Percentiles rank a stretch among this genome's conserved stretches.
Evolutionary conservation across 805 yeast species (phyloP).

Genomic region (Metschnikowia bowlesiae): DNA sequence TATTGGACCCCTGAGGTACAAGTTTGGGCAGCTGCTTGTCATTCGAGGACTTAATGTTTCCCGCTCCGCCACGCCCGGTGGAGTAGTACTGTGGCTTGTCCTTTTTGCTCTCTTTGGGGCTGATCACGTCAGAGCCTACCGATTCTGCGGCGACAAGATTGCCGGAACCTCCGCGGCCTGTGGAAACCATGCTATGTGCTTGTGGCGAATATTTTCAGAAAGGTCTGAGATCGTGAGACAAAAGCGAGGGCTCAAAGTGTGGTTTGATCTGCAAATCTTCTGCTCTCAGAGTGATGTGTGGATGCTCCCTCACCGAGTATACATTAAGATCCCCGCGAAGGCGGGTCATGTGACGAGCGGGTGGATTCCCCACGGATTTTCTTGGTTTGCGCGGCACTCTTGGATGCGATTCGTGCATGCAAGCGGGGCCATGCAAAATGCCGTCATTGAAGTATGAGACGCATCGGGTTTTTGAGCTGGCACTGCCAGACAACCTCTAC

Average conservation of each 20-base stretch:
- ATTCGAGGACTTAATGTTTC: constrained; percentile 50
- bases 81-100: constrained; percentile 42
- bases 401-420: neutral
- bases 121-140: constrained; percentile 7
- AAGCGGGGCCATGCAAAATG: neutral
- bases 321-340: neutral
- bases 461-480: neutral
- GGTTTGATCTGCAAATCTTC: neutral
- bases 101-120: constrained; percentile 12
- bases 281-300: neutral
- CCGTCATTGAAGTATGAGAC: neutral
- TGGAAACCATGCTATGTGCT: constrained; percentile 18
- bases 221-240: neutral
- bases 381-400: constrained; percentile 3
- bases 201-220: neutral
- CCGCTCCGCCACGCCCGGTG: constrained; percentile 82
- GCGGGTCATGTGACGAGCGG: constrained; percentile 3
- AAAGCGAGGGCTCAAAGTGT: neutral
- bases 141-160: constrained; percentile 20
- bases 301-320: neutral
- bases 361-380: constrained; percentile 1
- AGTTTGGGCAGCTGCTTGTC: constrained; percentile 48
- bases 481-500: too few relatives aligned
- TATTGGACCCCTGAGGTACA: constrained; percentile 55
- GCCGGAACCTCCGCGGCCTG: constrained; percentile 41